Conservation (phyloP, 768 basidiomycete genomes). For the Sarcodon aspratus region DNA sequence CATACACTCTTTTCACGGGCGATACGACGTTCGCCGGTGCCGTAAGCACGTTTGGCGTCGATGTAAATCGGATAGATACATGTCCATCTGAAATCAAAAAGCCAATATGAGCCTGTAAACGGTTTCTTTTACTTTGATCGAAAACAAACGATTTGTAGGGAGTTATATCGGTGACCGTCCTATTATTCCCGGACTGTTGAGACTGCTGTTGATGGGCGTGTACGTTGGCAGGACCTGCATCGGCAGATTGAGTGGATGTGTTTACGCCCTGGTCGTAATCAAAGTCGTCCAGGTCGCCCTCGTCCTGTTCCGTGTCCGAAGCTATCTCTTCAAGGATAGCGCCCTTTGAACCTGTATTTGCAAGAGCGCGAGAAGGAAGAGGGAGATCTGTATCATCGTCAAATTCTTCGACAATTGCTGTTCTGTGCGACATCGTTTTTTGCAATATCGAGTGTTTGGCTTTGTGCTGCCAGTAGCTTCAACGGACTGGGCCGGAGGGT, state of each 20-base stretch:
- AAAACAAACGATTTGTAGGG: slow-evolving; percentile 63
- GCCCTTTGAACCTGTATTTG: slow-evolving; percentile 56
- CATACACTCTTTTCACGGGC: slow-evolving; percentile 70
- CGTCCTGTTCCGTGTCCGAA: slow-evolving; percentile 39
- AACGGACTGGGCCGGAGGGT: neutral
- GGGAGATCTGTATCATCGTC: slow-evolving; percentile 94
- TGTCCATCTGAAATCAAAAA: slow-evolving; percentile 58
- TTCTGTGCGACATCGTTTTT: slow-evolving; percentile 51
- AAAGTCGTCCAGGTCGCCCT: slow-evolving; percentile 12
- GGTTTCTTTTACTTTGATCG: slow-evolving; percentile 1
- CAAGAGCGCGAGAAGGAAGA: slow-evolving; percentile 55
- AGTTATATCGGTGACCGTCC: slow-evolving; percentile 57
- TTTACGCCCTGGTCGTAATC: slow-evolving; percentile 13
- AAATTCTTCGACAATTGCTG: slow-evolving; percentile 62
- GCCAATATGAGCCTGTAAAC: slow-evolving; percentile 3
- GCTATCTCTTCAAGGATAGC: slow-evolving; percentile 70
- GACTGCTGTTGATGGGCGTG: slow-evolving; percentile 22
- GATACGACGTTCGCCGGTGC: slow-evolving; percentile 74
- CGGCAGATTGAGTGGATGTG: neutral
- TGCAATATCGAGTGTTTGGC: neutral
- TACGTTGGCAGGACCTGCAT: slow-evolving; percentile 18
- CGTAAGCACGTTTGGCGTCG: slow-evolving; percentile 87
- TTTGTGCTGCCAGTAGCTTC: neutral
- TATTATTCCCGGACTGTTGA: slow-evolving; percentile 24
- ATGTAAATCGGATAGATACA: slow-evolving; percentile 96